phyloP scores from a whole-genome alignment of 2,329 filamentous ascomycete species.

The Xylaria arbuscula region DNA sequence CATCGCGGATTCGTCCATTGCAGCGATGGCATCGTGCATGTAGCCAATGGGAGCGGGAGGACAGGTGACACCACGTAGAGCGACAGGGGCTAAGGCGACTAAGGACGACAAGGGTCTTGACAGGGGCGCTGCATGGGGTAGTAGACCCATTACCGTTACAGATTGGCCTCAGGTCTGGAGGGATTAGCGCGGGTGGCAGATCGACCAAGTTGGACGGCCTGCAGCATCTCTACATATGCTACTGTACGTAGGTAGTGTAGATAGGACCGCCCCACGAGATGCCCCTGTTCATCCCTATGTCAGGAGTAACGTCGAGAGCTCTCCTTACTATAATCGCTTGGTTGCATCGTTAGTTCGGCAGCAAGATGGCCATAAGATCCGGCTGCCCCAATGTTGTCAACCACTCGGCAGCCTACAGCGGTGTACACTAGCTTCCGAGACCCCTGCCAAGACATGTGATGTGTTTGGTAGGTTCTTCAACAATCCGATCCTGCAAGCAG shows the following conservation, averaged over 20 bases:
- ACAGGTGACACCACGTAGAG: constrained; percentile 39
- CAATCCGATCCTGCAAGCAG: constrained; percentile 8
- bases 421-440: constrained; percentile 16
- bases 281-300: constrained; percentile 23
- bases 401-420: constrained; percentile 20
- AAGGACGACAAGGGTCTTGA: constrained; percentile 18
- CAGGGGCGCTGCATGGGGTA: constrained; percentile 23
- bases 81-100: constrained; percentile 18
- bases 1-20: constrained; percentile 48
- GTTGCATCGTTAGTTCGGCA: constrained; percentile 1
- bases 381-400: constrained; percentile 10
- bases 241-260: background rate
- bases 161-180: constrained; percentile 34
- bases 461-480: constrained; percentile 4
- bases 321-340: background rate
- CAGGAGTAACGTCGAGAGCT: background rate
- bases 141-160: constrained; percentile 34
- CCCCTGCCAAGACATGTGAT: constrained; percentile 22
- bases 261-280: constrained; percentile 2
- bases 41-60: constrained; percentile 41
- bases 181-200: constrained; percentile 32
- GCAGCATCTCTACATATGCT: background rate
- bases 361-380: background rate
- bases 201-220: constrained; percentile 21
- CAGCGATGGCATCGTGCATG: constrained; percentile 38